phyloP scores from a whole-genome alignment of 1,284 basidiomycete genomes.

The Sporisorium reilianum region DNA sequence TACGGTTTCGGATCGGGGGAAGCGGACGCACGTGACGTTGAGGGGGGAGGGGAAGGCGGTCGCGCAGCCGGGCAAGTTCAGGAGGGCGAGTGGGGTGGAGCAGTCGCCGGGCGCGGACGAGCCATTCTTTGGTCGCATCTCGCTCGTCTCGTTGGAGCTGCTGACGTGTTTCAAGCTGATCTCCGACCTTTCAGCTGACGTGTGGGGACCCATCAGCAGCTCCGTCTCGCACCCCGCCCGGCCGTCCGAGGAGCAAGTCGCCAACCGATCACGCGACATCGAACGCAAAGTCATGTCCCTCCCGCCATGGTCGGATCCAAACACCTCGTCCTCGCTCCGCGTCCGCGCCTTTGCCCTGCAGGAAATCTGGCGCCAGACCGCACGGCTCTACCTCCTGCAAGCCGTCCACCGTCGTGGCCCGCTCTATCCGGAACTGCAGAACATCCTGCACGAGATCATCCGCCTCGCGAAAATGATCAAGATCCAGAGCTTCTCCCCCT shows the following conservation, averaged over 20 bases:
- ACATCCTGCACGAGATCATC: slow-evolving; percentile 52
- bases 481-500: slow-evolving; percentile 28
- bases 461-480: slow-evolving; percentile 43
- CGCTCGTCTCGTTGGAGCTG: slow-evolving; percentile 39
- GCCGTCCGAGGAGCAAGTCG: slow-evolving; percentile 33
- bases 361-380: slow-evolving; percentile 55
- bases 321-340: slow-evolving; percentile 34
- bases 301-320: slow-evolving; percentile 43
- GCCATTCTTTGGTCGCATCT: slow-evolving; percentile 45
- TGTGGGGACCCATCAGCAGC: slow-evolving; percentile 39
- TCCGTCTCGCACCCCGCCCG: slow-evolving; percentile 7
- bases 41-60: neutral
- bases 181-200: slow-evolving; percentile 50
- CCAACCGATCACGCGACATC: slow-evolving; percentile 29
- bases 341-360: slow-evolving; percentile 48
- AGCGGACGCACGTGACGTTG: slow-evolving; percentile 30
- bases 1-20: slow-evolving; percentile 34
- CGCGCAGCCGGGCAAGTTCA: neutral
- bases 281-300: slow-evolving; percentile 42
- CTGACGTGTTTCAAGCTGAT: slow-evolving; percentile 53
- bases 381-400: slow-evolving; percentile 47
- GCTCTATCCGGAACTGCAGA: slow-evolving; percentile 42
- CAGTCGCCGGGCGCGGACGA: too few relatives aligned
- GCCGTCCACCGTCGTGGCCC: slow-evolving; percentile 49
- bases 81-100: too few relatives aligned